Evolutionary conservation across 2,329 filamentous ascomycete species (phyloP).

Genomic region (Venturia asperata): DNA sequence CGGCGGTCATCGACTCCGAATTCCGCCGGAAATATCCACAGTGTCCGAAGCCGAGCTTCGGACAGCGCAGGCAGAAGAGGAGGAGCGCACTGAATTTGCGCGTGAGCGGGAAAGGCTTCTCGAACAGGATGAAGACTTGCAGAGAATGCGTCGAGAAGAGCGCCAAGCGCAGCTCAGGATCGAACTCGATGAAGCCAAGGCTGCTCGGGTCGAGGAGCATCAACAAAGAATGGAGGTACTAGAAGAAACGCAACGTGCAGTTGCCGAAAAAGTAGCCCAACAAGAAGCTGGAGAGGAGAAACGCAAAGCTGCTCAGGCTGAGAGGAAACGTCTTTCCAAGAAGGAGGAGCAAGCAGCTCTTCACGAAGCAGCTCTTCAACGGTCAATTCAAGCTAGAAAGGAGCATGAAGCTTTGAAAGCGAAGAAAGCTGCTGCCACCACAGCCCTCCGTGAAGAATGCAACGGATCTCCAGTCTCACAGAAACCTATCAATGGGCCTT

Average conservation of each 20-base stretch:
- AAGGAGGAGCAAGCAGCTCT: neutral
- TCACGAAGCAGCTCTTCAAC: constrained; percentile 3
- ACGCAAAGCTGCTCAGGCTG: constrained; percentile 4
- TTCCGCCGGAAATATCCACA: neutral
- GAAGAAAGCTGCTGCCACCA: neutral
- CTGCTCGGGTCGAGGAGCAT: constrained; percentile 5
- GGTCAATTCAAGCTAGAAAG: neutral
- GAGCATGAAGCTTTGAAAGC: neutral
- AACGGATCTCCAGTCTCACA: neutral
- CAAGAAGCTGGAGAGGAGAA: neutral
- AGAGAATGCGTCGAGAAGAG: constrained; percentile 1
- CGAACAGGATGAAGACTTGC: constrained; percentile 6
- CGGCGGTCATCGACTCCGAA: neutral
- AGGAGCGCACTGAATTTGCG: neutral
- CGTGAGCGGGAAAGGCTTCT: neutral
- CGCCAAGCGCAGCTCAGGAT: neutral
- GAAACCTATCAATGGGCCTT: neutral
- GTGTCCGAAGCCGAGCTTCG: neutral
- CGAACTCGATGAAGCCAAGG: constrained; percentile 6
- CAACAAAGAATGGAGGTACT: neutral
- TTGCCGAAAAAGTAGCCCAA: neutral
- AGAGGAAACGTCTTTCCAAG: neutral
- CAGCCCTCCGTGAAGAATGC: neutral
- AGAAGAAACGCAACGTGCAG: neutral
- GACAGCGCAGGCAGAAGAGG: neutral